Percentiles rank a stretch among this genome's conserved stretches.
Evolutionary conservation across 306 rosid species (phyloP).

Genomic region (Alnus glutinosa): DNA sequence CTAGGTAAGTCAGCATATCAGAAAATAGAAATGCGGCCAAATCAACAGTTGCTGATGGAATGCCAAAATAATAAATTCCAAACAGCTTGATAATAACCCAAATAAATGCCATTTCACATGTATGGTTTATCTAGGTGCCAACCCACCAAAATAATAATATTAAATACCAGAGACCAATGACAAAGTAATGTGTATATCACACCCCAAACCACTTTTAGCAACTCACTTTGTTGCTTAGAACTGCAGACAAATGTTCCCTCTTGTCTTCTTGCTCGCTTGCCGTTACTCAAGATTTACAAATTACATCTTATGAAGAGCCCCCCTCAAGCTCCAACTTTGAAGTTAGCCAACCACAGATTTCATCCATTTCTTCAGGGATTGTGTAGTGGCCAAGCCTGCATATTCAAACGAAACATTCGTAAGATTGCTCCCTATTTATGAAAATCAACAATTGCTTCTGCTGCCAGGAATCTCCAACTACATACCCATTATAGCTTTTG

Average conservation of each 20-base stretch:
- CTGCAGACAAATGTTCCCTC: background rate
- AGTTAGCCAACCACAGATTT: constrained; percentile 74
- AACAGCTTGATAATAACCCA: background rate
- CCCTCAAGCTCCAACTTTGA: constrained; percentile 83
- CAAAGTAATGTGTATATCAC: background rate
- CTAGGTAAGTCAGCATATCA: too few relatives aligned
- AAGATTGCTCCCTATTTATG: background rate
- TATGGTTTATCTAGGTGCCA: constrained; percentile 12
- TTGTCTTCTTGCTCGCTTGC: background rate
- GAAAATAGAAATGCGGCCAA: too few relatives aligned
- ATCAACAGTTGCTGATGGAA: background rate
- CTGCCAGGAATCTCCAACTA: background rate
- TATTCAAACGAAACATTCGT: background rate
- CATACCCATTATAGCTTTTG: constrained; percentile 76
- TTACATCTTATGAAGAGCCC: constrained; percentile 34
- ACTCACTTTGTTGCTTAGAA: constrained; percentile 10
- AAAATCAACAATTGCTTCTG: constrained; percentile 9
- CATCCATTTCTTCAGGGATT: constrained; percentile 90
- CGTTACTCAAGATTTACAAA: background rate
- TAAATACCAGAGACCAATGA: constrained; percentile 2
- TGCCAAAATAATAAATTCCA: constrained; percentile 5
- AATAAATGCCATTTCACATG: constrained; percentile 12
- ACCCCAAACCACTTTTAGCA: constrained; percentile 4
- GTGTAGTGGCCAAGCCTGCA: constrained; percentile 95
- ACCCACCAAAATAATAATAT: constrained; percentile 22